These are phyloP conservation scores for Mycocentrospora acerina DNA, from an alignment of 2,329 filamentous ascomycete genomes.

Conservation along the genomic window DNA sequence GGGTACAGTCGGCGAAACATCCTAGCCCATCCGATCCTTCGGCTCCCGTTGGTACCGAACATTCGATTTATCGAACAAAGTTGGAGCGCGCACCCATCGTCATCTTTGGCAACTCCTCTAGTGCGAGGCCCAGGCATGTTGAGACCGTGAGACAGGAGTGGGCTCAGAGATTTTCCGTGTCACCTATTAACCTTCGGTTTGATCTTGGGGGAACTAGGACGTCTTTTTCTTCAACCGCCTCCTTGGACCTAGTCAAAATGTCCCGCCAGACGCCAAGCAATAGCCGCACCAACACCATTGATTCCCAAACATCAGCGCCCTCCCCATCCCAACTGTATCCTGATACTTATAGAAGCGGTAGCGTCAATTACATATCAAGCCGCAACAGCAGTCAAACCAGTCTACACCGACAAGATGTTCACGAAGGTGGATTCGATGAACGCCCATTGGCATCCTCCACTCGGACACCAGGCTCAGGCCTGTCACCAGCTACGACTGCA, in stretches of 20 bases:
- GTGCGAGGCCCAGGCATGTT: slow-evolving; percentile 48
- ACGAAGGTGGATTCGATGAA: slow-evolving; percentile 42
- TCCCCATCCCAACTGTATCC: slow-evolving; percentile 46
- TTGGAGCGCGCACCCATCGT: slow-evolving; percentile 50
- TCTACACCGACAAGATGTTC: slow-evolving; percentile 45
- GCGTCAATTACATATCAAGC: slow-evolving; percentile 42
- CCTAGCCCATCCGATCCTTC: slow-evolving; percentile 21
- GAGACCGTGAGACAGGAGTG: slow-evolving; percentile 52
- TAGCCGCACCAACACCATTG: slow-evolving; percentile 50
- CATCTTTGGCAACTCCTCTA: slow-evolving; percentile 37
- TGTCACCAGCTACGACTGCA: slow-evolving; percentile 42
- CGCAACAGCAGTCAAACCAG: slow-evolving; percentile 51
- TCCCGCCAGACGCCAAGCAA: slow-evolving; percentile 45
- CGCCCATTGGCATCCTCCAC: slow-evolving; percentile 32
- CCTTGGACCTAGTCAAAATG: slow-evolving; percentile 42
- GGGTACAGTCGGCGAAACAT: slow-evolving; percentile 20
- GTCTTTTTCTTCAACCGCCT: slow-evolving; percentile 19
- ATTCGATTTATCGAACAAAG: slow-evolving; percentile 28
- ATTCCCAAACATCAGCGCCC: slow-evolving; percentile 48
- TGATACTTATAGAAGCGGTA: slow-evolving; percentile 36
- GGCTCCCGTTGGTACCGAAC: slow-evolving; percentile 19
- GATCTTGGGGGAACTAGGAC: slow-evolving; percentile 18
- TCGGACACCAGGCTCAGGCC: slow-evolving; percentile 40
- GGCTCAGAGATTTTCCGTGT: slow-evolving; percentile 43
- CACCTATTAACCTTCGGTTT: slow-evolving; percentile 31